A percentile compares a stretch with the other conserved stretches of the same genome.
Evolutionary conservation across 495 filamentous ascomycete genomes (phyloP).

Genomic region (Melanomma pulvis-pyrius): DNA sequence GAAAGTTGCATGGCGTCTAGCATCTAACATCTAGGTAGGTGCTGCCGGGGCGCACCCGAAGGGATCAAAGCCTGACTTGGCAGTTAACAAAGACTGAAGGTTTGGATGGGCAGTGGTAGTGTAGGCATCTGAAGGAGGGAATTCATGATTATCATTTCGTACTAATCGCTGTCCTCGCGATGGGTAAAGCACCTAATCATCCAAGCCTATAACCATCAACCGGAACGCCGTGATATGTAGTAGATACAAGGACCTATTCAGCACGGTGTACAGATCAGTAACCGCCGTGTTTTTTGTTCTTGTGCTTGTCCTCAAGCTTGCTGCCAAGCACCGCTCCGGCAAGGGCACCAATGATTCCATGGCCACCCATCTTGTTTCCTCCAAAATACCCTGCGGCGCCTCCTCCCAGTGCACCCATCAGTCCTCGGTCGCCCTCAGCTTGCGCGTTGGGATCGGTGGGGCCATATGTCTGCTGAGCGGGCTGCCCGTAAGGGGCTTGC

Average conservation of each 20-base stretch:
- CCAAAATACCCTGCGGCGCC: conserved; percentile 43
- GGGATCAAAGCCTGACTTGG: too few species aligned
- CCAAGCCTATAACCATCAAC: background rate
- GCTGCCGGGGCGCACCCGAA: background rate
- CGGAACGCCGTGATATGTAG: conserved; percentile 10
- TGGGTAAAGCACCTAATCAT: background rate
- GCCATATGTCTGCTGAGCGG: conserved; percentile 39
- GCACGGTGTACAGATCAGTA: conserved; percentile 5
- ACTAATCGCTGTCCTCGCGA: background rate
- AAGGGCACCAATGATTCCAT: conserved; percentile 43
- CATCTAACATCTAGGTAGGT: background rate
- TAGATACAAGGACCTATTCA: background rate
- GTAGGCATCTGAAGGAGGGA: background rate
- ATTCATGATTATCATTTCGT: conserved; percentile 6
- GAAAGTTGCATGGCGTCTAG: background rate
- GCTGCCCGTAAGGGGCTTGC: conserved; percentile 36
- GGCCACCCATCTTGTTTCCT: conserved; percentile 43
- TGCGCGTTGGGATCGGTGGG: conserved; percentile 38
- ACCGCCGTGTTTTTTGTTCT: conserved; percentile 38
- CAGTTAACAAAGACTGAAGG: background rate
- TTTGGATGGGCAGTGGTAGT: background rate
- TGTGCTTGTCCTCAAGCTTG: conserved; percentile 48
- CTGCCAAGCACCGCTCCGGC: conserved; percentile 44
- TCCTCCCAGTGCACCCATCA: conserved; percentile 44
- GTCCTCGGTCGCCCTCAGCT: conserved; percentile 45